A percentile compares a stretch with the other conserved stretches of the same genome.
These are phyloP conservation scores for Phytophthora sansomeana DNA, from an alignment of 352 stramenopile genomes.

Conservation along the genomic window DNA sequence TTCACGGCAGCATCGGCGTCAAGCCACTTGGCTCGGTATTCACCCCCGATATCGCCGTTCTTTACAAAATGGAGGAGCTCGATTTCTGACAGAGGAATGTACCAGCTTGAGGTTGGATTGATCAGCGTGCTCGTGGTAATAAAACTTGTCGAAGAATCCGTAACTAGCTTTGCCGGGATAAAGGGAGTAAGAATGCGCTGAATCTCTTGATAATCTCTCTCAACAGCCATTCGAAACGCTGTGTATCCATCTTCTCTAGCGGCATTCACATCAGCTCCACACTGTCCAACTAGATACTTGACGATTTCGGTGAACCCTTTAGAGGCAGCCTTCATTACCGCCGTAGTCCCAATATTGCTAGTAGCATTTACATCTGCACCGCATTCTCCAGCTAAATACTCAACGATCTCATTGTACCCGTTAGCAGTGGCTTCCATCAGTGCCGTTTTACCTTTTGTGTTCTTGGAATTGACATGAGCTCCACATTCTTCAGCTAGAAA, in stretches of 20 bases:
- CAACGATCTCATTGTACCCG: no score
- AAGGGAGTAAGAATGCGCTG: neutral
- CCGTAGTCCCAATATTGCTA: neutral
- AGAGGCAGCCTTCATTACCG: neutral
- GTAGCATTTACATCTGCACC: neutral
- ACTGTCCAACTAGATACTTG: neutral
- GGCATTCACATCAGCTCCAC: neutral
- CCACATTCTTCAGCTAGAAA: neutral
- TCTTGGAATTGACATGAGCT: no score
- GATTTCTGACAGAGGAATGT: slow-evolving; percentile 3
- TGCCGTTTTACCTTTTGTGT: no score
- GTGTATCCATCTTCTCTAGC: neutral
- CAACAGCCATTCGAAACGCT: neutral
- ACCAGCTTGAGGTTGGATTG: neutral
- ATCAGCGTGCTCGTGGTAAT: no score
- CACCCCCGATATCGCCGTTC: neutral
- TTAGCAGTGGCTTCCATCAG: no score
- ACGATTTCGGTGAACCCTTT: neutral
- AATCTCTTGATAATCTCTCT: neutral
- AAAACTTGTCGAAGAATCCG: no score
- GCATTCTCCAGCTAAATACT: no score
- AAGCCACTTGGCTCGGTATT: slow-evolving; percentile 3
- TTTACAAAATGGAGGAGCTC: neutral
- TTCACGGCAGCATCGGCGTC: slow-evolving; percentile 17
- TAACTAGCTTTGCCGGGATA: neutral